phyloP scores from a whole-genome alignment of 306 rosid species.

The Vigna hirtella region DNA sequence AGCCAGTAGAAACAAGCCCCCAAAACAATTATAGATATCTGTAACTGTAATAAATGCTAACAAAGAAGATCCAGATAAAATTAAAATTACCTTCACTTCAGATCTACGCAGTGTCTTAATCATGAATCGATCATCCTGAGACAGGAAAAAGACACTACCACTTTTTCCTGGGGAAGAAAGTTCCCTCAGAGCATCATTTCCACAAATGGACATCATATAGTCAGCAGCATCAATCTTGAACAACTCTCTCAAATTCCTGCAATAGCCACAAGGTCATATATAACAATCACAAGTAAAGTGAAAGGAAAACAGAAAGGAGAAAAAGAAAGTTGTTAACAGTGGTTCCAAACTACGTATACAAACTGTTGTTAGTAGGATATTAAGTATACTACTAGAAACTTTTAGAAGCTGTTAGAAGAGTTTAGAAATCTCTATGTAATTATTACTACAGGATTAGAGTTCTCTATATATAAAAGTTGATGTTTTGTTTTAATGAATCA shows the following conservation, averaged over 20 bases:
- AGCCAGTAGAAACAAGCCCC: slow-evolving; percentile 24
- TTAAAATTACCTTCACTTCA: slow-evolving; percentile 87
- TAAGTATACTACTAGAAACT: no score
- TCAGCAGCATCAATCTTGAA: slow-evolving; percentile 99
- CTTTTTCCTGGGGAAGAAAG: slow-evolving; percentile 99
- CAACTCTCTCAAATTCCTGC: slow-evolving; percentile 95
- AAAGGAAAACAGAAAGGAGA: slow-evolving; percentile 3
- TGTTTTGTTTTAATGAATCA: no score
- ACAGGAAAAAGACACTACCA: slow-evolving; percentile 95
- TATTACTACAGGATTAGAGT: no score
- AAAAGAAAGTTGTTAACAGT: neutral
- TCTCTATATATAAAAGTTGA: no score
- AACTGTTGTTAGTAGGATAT: no score
- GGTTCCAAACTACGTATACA: slow-evolving; percentile 29
- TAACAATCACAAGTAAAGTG: slow-evolving; percentile 30
- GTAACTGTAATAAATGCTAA: slow-evolving; percentile 22
- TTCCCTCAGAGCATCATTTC: slow-evolving; percentile 97
- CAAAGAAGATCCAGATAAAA: slow-evolving; percentile 38
- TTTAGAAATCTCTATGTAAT: no score
- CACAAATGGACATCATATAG: slow-evolving; percentile 99
- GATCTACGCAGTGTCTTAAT: slow-evolving; percentile 96
- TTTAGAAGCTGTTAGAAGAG: no score
- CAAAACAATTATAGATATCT: neutral
- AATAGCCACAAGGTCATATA: slow-evolving; percentile 33
- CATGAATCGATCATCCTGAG: slow-evolving; percentile 99